Evolutionary conservation across 306 rosid species (phyloP).

Genomic region (Pueraria montana): DNA sequence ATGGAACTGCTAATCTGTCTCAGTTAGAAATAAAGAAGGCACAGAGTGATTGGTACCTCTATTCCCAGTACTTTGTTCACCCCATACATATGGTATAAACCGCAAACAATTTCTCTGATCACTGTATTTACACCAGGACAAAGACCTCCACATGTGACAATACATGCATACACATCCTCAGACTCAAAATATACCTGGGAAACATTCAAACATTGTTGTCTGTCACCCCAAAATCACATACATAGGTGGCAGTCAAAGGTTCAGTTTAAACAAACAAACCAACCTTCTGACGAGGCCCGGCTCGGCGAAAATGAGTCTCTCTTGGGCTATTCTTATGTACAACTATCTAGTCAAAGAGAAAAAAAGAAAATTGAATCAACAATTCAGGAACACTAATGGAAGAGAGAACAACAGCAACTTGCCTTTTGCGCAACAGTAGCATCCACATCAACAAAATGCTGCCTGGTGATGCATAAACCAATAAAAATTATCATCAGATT

Average conservation of each 20-base stretch:
- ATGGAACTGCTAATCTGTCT: background rate
- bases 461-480: constrained; percentile 63
- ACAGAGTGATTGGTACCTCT: constrained; percentile 51
- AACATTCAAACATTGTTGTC: constrained; percentile 14
- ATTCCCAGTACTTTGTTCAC: constrained; percentile 82
- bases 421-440: constrained; percentile 72
- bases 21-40: background rate
- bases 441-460: constrained; percentile 80
- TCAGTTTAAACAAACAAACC: constrained; percentile 2
- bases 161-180: constrained; percentile 84
- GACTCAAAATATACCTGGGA: constrained; percentile 76
- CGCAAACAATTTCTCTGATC: constrained; percentile 91
- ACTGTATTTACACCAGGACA: constrained; percentile 98
- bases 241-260: background rate
- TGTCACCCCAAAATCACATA: constrained; percentile 1
- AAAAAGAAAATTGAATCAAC: background rate
- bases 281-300: constrained; percentile 86
- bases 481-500: constrained; percentile 22
- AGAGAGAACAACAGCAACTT: constrained; percentile 21
- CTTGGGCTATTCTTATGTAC: constrained; percentile 81
- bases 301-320: constrained; percentile 89
- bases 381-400: constrained; percentile 9
- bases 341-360: constrained; percentile 62
- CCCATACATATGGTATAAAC: constrained; percentile 85
- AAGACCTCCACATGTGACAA: constrained; percentile 96